These are phyloP conservation scores for Mangifera indica DNA, from an alignment of 345 rosid genomes.

Conservation along the genomic window DNA sequence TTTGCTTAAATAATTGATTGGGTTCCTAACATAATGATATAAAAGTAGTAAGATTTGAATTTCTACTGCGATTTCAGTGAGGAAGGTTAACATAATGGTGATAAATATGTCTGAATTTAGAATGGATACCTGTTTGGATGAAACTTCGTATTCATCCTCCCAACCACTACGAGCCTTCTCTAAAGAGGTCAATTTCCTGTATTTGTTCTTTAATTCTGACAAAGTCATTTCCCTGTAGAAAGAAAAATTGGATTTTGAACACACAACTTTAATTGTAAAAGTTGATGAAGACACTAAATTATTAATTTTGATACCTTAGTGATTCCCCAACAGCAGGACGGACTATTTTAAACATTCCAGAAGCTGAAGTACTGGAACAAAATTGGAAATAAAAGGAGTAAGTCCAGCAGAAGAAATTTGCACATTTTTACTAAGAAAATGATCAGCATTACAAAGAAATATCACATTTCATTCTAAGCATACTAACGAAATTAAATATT, in stretches of 20 bases:
- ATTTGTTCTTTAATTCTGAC: slow-evolving; percentile 76
- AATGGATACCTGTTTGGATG: slow-evolving; percentile 80
- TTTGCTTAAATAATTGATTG: too few relatives aligned
- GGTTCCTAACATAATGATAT: too few relatives aligned
- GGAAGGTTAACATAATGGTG: not conserved
- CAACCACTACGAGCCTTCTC: slow-evolving; percentile 82
- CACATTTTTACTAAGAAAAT: not conserved
- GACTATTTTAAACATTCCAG: slow-evolving; percentile 81
- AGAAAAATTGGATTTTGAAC: not conserved
- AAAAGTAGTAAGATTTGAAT: too few relatives aligned
- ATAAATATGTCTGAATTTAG: not conserved
- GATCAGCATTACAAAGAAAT: slow-evolving; percentile 2
- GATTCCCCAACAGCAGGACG: slow-evolving; percentile 97
- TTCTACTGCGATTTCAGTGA: too few relatives aligned
- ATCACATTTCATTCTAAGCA: slow-evolving; percentile 2
- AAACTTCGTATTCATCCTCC: slow-evolving; percentile 94
- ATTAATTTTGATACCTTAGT: slow-evolving; percentile 52
- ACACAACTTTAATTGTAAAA: slow-evolving; percentile 8
- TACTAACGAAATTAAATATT: not conserved
- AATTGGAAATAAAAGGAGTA: not conserved
- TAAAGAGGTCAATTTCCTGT: slow-evolving; percentile 62
- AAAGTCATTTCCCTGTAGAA: slow-evolving; percentile 80
- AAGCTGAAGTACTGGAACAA: slow-evolving; percentile 64
- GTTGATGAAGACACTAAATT: slow-evolving; percentile 13
- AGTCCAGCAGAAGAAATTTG: not conserved